Conservation (phyloP, 2,329 filamentous ascomycete species). For the Monilinia polystroma region DNA sequence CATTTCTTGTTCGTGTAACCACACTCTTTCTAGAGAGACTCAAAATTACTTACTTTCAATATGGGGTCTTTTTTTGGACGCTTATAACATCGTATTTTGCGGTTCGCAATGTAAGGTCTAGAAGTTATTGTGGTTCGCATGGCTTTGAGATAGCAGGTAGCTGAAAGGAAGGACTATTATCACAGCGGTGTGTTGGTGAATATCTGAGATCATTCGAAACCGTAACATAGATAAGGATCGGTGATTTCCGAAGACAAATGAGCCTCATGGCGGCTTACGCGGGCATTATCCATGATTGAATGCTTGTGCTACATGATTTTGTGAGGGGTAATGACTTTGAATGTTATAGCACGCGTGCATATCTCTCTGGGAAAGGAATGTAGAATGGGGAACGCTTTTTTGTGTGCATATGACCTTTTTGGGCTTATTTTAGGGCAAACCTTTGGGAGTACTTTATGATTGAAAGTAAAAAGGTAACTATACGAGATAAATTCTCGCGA, state of each 20-base stretch:
- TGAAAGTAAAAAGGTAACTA: too few species aligned
- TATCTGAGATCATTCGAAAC: not conserved
- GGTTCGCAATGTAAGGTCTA: not conserved
- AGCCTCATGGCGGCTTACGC: conserved; percentile 1
- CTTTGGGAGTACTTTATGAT: not conserved
- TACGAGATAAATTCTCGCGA: not conserved
- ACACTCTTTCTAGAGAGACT: not conserved
- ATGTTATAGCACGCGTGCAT: not conserved
- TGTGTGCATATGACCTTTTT: not conserved
- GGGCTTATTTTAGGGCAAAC: not conserved
- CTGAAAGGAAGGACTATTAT: not conserved
- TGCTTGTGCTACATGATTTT: not conserved
- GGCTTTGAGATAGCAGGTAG: not conserved
- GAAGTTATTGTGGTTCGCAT: not conserved
- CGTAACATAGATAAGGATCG: not conserved
- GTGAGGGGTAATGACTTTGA: not conserved
- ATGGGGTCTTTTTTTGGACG: not conserved
- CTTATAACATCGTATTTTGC: accelerated
- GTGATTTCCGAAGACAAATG: not conserved
- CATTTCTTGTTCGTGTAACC: not conserved
- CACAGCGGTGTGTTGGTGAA: not conserved
- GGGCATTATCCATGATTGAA: not conserved
- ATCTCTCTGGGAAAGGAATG: not conserved
- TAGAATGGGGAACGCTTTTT: too few species aligned
- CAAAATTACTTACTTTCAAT: not conserved